Evolutionary conservation across 345 rosid species (phyloP), one percentile per base, ranked within the genome.

Genomic region (Capsella bursapastoris): DNA sequence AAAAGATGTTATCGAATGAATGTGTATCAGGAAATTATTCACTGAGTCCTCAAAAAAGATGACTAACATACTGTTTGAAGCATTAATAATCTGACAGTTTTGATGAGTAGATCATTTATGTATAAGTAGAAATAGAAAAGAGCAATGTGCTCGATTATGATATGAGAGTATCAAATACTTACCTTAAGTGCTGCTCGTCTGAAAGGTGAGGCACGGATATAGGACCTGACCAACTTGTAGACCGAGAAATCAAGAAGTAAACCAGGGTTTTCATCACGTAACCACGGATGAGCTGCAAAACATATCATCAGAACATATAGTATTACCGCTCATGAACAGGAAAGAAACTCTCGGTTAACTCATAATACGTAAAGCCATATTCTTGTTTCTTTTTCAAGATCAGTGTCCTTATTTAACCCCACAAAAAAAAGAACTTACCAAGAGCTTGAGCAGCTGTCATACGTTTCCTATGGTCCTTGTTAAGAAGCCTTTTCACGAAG

Each of bases 381-480:
- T 47, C 58, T 64, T 56, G 47, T 67, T 52, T 83, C 55, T 57
- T 64, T 59, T 67, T 32, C 34, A 31, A 58, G 22, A 45, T 61
- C 34, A 60, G 32, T 67, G 29, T 65, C 55, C 8, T 29, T 31
- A 44, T 14, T 22, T 7, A 43, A 57, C 58, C 15, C 34, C 6
- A 34, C 25, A 22, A 22, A 9, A 28, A 28, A 56, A 70, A 41
- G 43, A 72, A 79, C 89, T 84, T 88, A 96, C 98, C 75, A 70
- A 92, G 82, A 68, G 97, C 98, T 84, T 92, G 99, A 56, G 89
- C 87, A 48, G 98, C 96, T 29, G 98, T 92, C 94, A 96, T 89
- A 84, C 99, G 83, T 87, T 92, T 96, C 81, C 99, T 82, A 65
- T 88, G 87, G 73, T 96, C 99, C 84, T 96, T 96, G 79, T 86